Percentiles rank a stretch among this genome's conserved stretches.
Evolutionary conservation across 2,329 filamentous ascomycete species (phyloP).

Genomic region (Fusarium floridanum): DNA sequence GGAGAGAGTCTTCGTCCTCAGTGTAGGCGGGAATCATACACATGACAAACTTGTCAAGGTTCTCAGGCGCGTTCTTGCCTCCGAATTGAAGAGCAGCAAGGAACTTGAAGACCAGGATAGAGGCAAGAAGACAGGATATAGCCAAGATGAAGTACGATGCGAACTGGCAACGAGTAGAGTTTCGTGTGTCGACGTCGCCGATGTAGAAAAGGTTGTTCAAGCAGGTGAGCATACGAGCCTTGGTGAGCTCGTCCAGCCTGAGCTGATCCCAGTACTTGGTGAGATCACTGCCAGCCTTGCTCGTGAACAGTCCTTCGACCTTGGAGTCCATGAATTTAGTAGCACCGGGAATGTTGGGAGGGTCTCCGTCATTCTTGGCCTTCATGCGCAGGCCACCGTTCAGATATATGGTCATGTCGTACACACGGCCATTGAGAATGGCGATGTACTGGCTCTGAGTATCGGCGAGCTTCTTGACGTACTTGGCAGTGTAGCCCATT

Average conservation of each 20-base stretch:
- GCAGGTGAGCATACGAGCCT: conserved; percentile 81
- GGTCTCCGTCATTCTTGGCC: conserved; percentile 65
- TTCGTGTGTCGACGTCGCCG: conserved; percentile 90
- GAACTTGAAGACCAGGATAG: conserved; percentile 95
- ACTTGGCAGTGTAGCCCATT: conserved; percentile 84
- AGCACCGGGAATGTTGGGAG: conserved; percentile 63
- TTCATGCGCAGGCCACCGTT: conserved; percentile 77
- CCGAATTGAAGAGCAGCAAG: conserved; percentile 95
- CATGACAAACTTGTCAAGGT: conserved; percentile 98
- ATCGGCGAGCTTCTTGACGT: conserved; percentile 77
- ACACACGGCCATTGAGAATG: conserved; percentile 83
- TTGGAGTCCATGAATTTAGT: conserved; percentile 84
- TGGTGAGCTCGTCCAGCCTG: conserved; percentile 66
- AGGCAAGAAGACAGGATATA: conserved; percentile 83
- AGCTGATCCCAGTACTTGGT: conserved; percentile 86
- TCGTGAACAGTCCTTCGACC: conserved; percentile 82
- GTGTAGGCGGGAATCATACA: conserved; percentile 98
- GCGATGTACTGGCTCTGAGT: conserved; percentile 77
- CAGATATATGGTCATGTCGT: conserved; percentile 89
- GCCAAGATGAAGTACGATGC: conserved; percentile 90
- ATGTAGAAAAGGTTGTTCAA: conserved; percentile 96
- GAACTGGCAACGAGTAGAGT: conserved; percentile 86
- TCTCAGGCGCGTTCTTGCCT: conserved; percentile 90
- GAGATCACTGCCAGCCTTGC: conserved; percentile 81
- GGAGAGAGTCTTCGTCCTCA: conserved; percentile 96